Evolutionary conservation across 352 stramenopile genomes (phyloP).

Genomic region (Phytophthora melonis): DNA sequence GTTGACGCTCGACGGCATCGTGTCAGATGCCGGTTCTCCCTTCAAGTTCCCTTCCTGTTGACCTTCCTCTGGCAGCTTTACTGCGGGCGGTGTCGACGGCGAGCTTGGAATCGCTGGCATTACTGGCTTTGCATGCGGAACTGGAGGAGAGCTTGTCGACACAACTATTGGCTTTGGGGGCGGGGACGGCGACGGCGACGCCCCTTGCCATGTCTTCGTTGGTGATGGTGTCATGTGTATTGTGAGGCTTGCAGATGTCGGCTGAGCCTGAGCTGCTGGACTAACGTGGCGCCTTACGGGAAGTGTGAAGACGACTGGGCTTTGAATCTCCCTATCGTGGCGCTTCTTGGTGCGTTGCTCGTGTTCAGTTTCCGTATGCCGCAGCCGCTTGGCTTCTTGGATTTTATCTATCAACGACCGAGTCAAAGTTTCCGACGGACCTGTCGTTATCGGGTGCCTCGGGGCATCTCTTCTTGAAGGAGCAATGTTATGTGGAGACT

Average conservation of each 20-base stretch:
- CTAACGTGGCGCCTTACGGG: background rate
- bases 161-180: background rate
- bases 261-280: background rate
- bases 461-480: background rate
- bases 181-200: background rate
- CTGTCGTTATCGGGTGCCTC: background rate
- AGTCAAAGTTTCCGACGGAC: conserved; percentile 17
- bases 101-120: conserved; percentile 24
- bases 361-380: background rate
- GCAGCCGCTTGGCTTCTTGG: conserved; percentile 47
- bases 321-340: background rate
- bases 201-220: background rate
- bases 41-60: background rate
- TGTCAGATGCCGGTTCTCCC: background rate
- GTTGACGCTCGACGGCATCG: background rate
- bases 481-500: too few species aligned
- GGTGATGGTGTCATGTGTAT: background rate
- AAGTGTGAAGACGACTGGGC: background rate
- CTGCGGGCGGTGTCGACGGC: background rate
- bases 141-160: conserved; percentile 9
- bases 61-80: background rate
- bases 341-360: background rate
- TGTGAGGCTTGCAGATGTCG: background rate
- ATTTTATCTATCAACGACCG: conserved; percentile 52
- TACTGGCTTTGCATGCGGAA: conserved; percentile 35